Evolutionary conservation across 805 yeast species (phyloP).

Genomic region (Yamadazyma philogaea): DNA sequence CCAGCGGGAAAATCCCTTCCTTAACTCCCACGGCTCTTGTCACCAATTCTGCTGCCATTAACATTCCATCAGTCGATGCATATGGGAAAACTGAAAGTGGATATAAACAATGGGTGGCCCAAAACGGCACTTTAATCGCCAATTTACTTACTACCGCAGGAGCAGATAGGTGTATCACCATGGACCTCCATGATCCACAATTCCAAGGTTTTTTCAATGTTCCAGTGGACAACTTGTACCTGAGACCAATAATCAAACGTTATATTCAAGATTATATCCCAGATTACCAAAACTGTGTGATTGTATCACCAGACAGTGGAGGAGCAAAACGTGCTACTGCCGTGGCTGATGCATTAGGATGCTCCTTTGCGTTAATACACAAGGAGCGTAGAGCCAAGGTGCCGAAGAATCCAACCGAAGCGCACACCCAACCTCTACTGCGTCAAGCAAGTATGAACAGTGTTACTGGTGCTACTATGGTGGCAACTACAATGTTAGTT

Average conservation of each 20-base stretch:
- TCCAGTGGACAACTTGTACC: slow-evolving; percentile 91
- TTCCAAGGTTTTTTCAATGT: slow-evolving; percentile 96
- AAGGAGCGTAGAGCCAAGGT: slow-evolving; percentile 73
- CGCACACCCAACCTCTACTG: slow-evolving; percentile 14
- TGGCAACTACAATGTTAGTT: slow-evolving; percentile 90
- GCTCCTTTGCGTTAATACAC: slow-evolving; percentile 92
- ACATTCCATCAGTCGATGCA: slow-evolving; percentile 32
- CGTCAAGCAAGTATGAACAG: slow-evolving; percentile 4
- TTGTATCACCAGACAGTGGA: slow-evolving; percentile 98
- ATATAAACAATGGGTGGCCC: slow-evolving; percentile 93
- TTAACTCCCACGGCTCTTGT: slow-evolving; percentile 25
- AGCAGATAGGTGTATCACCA: slow-evolving; percentile 93
- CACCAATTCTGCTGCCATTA: slow-evolving; percentile 33
- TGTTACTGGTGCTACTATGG: slow-evolving; percentile 21
- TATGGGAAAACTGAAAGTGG: slow-evolving; percentile 54
- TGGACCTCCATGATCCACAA: slow-evolving; percentile 98
- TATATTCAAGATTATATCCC: slow-evolving; percentile 78
- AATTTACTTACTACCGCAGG: slow-evolving; percentile 87
- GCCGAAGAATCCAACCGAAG: slow-evolving; percentile 32
- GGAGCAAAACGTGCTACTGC: slow-evolving; percentile 98
- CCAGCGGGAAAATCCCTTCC: slow-evolving; percentile 10
- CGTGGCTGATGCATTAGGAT: slow-evolving; percentile 83
- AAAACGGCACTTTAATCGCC: slow-evolving; percentile 89
- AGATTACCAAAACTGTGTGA: slow-evolving; percentile 76
- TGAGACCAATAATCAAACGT: slow-evolving; percentile 81